Evolutionary conservation across 2,329 filamentous ascomycete species (phyloP).

Genomic region (Graphilbum sp.): DNA sequence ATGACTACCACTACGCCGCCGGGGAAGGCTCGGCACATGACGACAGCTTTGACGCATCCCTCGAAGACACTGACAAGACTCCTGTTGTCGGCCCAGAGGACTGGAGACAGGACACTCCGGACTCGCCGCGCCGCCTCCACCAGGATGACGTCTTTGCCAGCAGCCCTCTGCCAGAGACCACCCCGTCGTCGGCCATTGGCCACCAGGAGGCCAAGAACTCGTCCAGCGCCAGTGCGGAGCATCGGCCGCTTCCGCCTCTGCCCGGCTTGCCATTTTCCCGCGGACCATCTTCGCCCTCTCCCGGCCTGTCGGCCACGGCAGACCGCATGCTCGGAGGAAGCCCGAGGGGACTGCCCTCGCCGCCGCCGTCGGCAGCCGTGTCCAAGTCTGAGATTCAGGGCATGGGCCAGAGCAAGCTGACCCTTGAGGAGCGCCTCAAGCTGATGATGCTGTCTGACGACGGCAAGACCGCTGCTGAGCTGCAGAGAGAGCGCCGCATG

Average conservation of each 20-base stretch:
- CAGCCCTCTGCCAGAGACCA: constrained; percentile 47
- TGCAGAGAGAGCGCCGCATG: constrained; percentile 53
- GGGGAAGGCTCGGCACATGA: constrained; percentile 48
- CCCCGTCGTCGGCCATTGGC: constrained; percentile 30
- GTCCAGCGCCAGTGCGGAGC: constrained; percentile 60
- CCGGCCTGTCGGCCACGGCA: constrained; percentile 50
- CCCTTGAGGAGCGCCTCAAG: constrained; percentile 69
- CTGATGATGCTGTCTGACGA: constrained; percentile 77
- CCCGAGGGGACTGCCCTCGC: constrained; percentile 55
- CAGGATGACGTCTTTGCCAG: constrained; percentile 48
- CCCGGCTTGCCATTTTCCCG: constrained; percentile 40
- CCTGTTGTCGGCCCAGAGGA: constrained; percentile 95
- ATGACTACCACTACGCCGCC: constrained; percentile 27
- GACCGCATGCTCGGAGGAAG: constrained; percentile 46
- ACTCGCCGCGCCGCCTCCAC: constrained; percentile 9
- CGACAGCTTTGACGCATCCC: constrained; percentile 88
- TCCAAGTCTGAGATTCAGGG: constrained; percentile 66
- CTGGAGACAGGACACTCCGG: constrained; percentile 62
- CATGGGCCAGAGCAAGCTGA: constrained; percentile 60
- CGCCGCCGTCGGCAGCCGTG: constrained; percentile 53
- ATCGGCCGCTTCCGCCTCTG: constrained; percentile 73
- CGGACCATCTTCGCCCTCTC: constrained; percentile 38
- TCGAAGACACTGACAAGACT: constrained; percentile 93
- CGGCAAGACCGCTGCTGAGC: constrained; percentile 43
- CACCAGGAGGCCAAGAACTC: constrained; percentile 53